Percentiles rank a stretch among this genome's conserved stretches.
These are phyloP conservation scores for Psilocybe cyanescens DNA, from an alignment of 768 basidiomycete genomes.

Conservation along the genomic window DNA sequence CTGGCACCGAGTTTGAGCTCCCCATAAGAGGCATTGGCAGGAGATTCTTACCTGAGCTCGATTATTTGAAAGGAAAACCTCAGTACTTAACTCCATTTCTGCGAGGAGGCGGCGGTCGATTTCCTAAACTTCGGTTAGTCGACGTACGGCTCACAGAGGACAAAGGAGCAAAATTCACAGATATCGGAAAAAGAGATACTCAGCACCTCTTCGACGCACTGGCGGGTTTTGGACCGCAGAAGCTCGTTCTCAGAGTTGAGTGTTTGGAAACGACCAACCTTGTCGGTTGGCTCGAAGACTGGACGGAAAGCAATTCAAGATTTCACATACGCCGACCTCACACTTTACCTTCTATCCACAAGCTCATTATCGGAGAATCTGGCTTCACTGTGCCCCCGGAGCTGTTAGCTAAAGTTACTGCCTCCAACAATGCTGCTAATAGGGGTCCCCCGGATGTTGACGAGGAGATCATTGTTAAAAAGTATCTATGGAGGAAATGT, in stretches of 20 bases:
- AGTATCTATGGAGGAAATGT: background rate
- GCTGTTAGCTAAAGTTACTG: background rate
- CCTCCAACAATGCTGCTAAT: background rate
- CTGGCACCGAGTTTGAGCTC: background rate
- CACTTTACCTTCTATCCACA: background rate
- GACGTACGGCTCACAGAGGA: background rate
- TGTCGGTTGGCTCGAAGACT: background rate
- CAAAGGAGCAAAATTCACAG: background rate
- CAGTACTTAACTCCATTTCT: background rate
- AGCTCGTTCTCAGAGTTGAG: background rate
- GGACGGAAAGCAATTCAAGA: background rate
- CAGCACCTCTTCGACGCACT: background rate
- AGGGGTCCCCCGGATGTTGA: background rate
- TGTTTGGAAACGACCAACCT: background rate
- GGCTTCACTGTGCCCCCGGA: background rate
- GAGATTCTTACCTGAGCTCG: background rate
- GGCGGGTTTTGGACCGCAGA: background rate
- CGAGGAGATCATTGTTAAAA: background rate
- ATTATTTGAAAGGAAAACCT: constrained; percentile 3
- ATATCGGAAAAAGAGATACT: background rate
- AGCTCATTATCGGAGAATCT: background rate
- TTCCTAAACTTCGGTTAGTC: background rate
- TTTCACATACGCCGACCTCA: background rate
- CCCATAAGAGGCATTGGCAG: background rate
- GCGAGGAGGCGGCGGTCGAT: background rate